Evolutionary conservation across 306 rosid genomes (phyloP).

Genomic region (Vicia villosa): DNA sequence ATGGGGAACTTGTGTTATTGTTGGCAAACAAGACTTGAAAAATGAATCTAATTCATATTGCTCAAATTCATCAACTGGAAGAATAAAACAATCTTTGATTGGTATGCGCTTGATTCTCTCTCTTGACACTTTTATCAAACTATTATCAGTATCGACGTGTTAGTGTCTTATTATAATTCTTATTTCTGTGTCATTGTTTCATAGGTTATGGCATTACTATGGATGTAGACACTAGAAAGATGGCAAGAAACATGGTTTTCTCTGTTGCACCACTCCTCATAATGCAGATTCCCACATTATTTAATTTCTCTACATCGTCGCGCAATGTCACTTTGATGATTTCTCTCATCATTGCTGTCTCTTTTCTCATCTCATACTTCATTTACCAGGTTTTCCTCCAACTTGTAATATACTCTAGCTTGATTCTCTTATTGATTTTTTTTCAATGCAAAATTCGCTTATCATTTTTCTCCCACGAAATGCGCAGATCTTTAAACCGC

Average conservation of each 20-base stretch:
- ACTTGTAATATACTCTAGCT: no score
- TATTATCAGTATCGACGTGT: no score
- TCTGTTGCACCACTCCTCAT: slow-evolving; percentile 58
- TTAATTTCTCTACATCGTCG: slow-evolving; percentile 30
- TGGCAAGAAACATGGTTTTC: slow-evolving; percentile 56
- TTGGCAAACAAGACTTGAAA: slow-evolving; percentile 45
- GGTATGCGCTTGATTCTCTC: slow-evolving; percentile 38
- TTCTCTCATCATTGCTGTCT: slow-evolving; percentile 47
- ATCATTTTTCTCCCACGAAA: slow-evolving; percentile 3
- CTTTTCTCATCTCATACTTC: slow-evolving; percentile 51
- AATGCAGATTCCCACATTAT: slow-evolving; percentile 54
- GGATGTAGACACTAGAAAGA: slow-evolving; percentile 55
- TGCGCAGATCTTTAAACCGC: slow-evolving; percentile 50
- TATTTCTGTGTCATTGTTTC: no score
- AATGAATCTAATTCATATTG: not conserved
- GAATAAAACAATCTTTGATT: slow-evolving; percentile 39
- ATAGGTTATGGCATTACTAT: slow-evolving; percentile 49
- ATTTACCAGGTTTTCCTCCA: slow-evolving; percentile 56
- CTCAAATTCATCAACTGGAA: slow-evolving; percentile 27
- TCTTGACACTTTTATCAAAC: no score
- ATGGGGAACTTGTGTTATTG: slow-evolving; percentile 58
- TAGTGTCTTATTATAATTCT: no score
- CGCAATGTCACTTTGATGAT: slow-evolving; percentile 45
- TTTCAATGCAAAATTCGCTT: not conserved
- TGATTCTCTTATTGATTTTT: not conserved